Conservation (phyloP, 2,329 filamentous ascomycete species). For the Penicillium psychrosexuale region DNA sequence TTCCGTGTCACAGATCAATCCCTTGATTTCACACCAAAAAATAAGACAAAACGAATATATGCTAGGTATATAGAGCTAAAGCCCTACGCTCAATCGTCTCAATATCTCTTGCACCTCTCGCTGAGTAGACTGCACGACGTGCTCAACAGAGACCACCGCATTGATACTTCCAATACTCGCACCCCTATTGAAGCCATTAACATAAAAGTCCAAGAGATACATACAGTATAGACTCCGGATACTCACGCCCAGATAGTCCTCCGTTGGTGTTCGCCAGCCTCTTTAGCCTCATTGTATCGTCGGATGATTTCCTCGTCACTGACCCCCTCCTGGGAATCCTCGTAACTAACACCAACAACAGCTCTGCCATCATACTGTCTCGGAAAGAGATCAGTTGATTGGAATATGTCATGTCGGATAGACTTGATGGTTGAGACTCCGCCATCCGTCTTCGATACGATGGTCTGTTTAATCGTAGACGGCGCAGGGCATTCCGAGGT, state of each 20-base stretch:
- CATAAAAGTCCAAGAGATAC: neutral
- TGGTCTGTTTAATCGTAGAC: constrained; percentile 40
- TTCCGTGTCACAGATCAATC: too few relatives aligned
- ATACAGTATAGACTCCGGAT: neutral
- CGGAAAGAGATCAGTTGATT: constrained; percentile 22
- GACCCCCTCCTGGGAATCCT: constrained; percentile 11
- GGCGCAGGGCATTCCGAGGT: constrained; percentile 46
- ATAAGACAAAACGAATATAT: neutral
- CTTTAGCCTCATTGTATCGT: constrained; percentile 16
- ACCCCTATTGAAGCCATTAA: constrained; percentile 6
- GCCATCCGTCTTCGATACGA: constrained; percentile 47
- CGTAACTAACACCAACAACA: constrained; percentile 16
- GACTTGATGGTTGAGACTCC: constrained; percentile 49
- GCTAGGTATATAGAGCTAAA: neutral
- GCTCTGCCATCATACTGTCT: constrained; percentile 21
- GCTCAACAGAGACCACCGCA: constrained; percentile 10
- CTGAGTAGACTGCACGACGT: constrained; percentile 12
- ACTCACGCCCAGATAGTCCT: constrained; percentile 24
- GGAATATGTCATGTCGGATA: constrained; percentile 18
- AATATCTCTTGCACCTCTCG: constrained; percentile 7
- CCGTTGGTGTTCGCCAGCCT: constrained; percentile 15
- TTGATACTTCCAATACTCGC: constrained; percentile 19
- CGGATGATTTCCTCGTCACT: constrained; percentile 19
- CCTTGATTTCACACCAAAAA: neutral
- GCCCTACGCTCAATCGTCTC: neutral